Evolutionary conservation across 441 rosid genomes (phyloP).

Genomic region (Hura crepitans): DNA sequence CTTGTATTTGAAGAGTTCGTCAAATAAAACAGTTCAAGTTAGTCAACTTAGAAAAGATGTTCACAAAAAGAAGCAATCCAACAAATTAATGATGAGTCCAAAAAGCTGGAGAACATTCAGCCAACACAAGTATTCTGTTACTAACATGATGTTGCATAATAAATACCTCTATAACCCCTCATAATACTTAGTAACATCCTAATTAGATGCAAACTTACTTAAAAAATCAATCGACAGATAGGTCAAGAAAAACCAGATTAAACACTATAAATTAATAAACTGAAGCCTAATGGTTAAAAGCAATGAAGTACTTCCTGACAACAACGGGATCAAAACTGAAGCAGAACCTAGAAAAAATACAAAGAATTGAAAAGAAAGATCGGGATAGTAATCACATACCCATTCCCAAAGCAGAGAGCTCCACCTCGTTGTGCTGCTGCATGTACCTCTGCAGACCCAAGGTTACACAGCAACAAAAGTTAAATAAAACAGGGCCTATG

Average conservation of each 20-base stretch:
- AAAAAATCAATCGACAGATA: not conserved
- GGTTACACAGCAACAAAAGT: not conserved
- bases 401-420: constrained; percentile 94
- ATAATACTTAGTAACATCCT: not conserved
- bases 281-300: not conserved
- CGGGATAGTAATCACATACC: constrained; percentile 36
- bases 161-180: not conserved
- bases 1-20: not conserved
- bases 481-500: not conserved
- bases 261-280: not conserved
- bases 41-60: not conserved
- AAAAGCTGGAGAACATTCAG: not conserved
- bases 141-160: not conserved
- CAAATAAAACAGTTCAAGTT: not conserved
- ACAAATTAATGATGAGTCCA: not conserved
- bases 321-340: not conserved
- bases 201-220: not conserved
- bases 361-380: too few relatives aligned
- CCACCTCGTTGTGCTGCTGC: constrained; percentile 89
- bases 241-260: not conserved
- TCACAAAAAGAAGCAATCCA: not conserved
- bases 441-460: constrained; percentile 67
- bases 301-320: not conserved
- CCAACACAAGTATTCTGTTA: not conserved
- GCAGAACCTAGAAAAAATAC: not conserved